Percentiles rank a stretch among this genome's conserved stretches.
These are phyloP conservation scores for Vitis labrusca DNA, from an alignment of 164 flowering plant species.

Conservation along the genomic window DNA sequence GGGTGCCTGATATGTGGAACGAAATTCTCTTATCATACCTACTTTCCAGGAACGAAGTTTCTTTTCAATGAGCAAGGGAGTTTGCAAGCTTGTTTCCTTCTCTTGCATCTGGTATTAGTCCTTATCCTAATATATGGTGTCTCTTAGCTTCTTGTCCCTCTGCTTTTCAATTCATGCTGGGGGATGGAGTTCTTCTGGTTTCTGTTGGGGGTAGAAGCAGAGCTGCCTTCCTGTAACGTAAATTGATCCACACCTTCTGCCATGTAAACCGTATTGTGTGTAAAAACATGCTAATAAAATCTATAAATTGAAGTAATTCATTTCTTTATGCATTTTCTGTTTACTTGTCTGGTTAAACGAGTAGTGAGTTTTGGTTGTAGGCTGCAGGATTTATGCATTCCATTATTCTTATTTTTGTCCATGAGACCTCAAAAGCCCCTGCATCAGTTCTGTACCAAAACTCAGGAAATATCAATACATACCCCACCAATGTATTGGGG, in stretches of 20 bases:
- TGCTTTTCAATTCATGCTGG: too few relatives aligned
- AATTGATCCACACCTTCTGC: neutral
- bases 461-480: too few relatives aligned
- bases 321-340: neutral
- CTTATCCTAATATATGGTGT: neutral
- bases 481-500: too few relatives aligned
- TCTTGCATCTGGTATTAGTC: neutral
- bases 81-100: constrained; percentile 5
- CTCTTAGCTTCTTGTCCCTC: too few relatives aligned
- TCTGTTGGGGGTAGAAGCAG: neutral
- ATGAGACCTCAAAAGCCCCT: too few relatives aligned
- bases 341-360: neutral
- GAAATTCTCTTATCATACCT: constrained; percentile 60
- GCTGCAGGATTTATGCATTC: too few relatives aligned
- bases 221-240: neutral
- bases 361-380: too few relatives aligned
- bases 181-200: neutral
- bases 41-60: constrained; percentile 13
- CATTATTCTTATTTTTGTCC: too few relatives aligned
- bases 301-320: neutral
- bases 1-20: constrained; percentile 91
- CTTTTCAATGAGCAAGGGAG: constrained; percentile 3
- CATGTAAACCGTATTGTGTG: neutral
- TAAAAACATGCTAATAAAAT: neutral
- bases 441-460: too few relatives aligned